These are phyloP conservation scores for Coemansia sp. DNA, from an alignment of 192 early-diverging fungal genomes.

Conservation along the genomic window DNA sequence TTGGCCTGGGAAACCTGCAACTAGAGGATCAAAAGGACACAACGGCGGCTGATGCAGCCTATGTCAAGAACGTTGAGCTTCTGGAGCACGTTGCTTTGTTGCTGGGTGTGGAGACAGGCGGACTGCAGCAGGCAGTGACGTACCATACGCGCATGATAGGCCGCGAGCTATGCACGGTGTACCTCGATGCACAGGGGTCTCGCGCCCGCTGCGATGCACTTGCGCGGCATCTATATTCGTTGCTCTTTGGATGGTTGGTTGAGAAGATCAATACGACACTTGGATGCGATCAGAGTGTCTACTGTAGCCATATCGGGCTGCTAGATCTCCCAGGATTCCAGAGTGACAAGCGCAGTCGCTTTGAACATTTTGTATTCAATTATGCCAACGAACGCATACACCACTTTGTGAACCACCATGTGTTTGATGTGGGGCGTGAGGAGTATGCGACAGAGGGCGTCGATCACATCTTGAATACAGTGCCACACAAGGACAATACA, in stretches of 20 bases:
- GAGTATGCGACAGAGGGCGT: slow-evolving; percentile 68
- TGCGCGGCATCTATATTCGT: slow-evolving; percentile 75
- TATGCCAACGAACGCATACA: slow-evolving; percentile 89
- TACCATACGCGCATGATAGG: slow-evolving; percentile 85
- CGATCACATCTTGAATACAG: slow-evolving; percentile 54
- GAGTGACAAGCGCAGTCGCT: slow-evolving; percentile 54
- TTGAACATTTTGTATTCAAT: slow-evolving; percentile 73
- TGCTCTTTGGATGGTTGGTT: slow-evolving; percentile 80
- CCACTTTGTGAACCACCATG: slow-evolving; percentile 66
- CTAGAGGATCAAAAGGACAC: slow-evolving; percentile 73
- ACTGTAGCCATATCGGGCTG: slow-evolving; percentile 80
- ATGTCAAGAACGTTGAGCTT: slow-evolving; percentile 74
- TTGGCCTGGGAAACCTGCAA: slow-evolving; percentile 85
- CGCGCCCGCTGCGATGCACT: slow-evolving; percentile 68
- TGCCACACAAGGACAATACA: slow-evolving; percentile 65
- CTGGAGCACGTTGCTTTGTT: slow-evolving; percentile 83
- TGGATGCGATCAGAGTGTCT: slow-evolving; percentile 60
- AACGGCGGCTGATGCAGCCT: slow-evolving; percentile 69
- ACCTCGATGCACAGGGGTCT: slow-evolving; percentile 74
- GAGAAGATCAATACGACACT: slow-evolving; percentile 80
- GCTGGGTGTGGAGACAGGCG: slow-evolving; percentile 75
- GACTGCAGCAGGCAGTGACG: slow-evolving; percentile 78
- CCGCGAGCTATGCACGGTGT: slow-evolving; percentile 78
- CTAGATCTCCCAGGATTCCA: slow-evolving; percentile 87
- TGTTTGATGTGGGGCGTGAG: slow-evolving; percentile 69